These are phyloP conservation scores for Gentiana straminea DNA, from an alignment of 257 asterid genomes.

Conservation along the genomic window DNA sequence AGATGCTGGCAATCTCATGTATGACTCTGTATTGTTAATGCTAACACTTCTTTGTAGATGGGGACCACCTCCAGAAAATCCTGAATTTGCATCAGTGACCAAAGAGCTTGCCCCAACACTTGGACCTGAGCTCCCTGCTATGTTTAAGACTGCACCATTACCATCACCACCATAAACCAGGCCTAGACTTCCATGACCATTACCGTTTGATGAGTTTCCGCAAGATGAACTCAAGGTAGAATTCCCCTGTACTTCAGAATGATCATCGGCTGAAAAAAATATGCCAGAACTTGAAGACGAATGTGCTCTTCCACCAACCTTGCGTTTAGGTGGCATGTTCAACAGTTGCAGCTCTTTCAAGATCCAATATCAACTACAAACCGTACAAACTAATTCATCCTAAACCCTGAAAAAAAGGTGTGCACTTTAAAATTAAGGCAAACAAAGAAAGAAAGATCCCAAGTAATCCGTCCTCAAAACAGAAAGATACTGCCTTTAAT, in stretches of 20 bases:
- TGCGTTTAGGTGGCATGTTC: conserved; percentile 57
- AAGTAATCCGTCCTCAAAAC: conserved; percentile 8
- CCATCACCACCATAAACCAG: conserved; percentile 45
- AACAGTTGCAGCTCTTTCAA: conserved; percentile 24
- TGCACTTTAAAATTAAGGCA: too few species aligned
- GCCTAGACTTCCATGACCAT: conserved; percentile 37
- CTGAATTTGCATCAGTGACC: conserved; percentile 97
- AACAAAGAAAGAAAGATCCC: not conserved
- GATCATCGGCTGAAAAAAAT: conserved; percentile 73
- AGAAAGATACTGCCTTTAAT: not conserved
- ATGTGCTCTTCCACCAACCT: conserved; percentile 67
- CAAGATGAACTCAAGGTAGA: conserved; percentile 63
- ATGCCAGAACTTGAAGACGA: conserved; percentile 82
- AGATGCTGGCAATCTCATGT: conserved; percentile 92
- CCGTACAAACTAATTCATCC: conserved; percentile 1
- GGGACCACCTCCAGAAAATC: conserved; percentile 81
- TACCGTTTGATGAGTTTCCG: conserved; percentile 58
- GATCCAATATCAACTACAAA: not conserved
- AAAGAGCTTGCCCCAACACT: conserved; percentile 95
- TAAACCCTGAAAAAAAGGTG: conserved; percentile 1
- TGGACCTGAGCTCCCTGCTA: conserved; percentile 72
- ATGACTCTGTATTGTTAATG: conserved; percentile 63
- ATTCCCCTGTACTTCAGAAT: conserved; percentile 55
- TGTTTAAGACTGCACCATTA: conserved; percentile 50
- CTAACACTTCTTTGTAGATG: conserved; percentile 95